Base-by-base conservation (phyloP, 2,329 filamentous ascomycete genomes). In the Paecilomyces formosus region DNA sequence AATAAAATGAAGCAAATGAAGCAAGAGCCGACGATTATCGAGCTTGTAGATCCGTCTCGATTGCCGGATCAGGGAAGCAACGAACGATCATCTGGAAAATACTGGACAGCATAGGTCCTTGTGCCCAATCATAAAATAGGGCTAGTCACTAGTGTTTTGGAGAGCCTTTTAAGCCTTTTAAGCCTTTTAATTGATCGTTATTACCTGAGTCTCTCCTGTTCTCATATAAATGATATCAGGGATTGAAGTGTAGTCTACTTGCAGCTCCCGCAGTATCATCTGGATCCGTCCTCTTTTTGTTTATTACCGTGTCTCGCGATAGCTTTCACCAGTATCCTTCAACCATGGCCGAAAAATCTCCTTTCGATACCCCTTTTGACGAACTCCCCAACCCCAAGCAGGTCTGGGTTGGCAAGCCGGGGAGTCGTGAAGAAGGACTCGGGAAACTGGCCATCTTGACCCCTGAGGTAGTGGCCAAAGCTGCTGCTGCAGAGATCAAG, bases 401-500 rank as follows among this genome's bases (percentile, higher is more conserved):
- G 30, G 78, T 82, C 33, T 82, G 80, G 81, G 64, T 75, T 15
- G 78, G 74, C 3, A 60, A 69, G 8, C 76, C 80, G 0, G 76
- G 75, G 5, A 79, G 76, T 8, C 67, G 66, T 30, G 78, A 82
- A 55, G 82, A 85, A 69, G 82, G 82, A 3, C 69, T 83, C 0
- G 82, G 82, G 22, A 77, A 81, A 59, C 72, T 79, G 5, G 76
- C 72, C 0, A 74, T 81, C 3, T 74, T 85, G 26, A 85, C 82
- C 0, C 78, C 81, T 1, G 74, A 82, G 1, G 70, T 80, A 1
- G 80, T 85, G 2, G 76, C 78, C 5, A 72, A 73, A 22, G 76
- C 80, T 0, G 82, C 82, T 2, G 67, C 75, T 3, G 71, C 73
- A 4, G 78, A 82, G 63, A 84, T 85, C 63, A 74, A 72, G 45